phyloP scores from a whole-genome alignment of 2,329 filamentous ascomycete species.

The Amesomyces nigricolor region DNA sequence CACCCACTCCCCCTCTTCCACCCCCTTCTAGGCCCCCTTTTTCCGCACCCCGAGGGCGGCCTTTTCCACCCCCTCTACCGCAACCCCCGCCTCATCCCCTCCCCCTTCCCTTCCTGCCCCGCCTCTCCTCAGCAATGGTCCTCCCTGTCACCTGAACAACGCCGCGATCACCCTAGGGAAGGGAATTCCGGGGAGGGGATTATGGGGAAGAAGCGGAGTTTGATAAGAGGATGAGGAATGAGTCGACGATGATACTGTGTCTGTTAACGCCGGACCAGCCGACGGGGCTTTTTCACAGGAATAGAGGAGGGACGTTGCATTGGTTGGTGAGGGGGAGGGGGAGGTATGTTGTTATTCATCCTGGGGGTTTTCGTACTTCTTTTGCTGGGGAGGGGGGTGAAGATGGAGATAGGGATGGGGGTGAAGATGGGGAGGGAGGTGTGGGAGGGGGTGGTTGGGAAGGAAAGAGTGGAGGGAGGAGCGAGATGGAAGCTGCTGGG shows the following conservation, averaged over 20 bases:
- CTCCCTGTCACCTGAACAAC: too few species aligned
- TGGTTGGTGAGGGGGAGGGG: constrained; percentile 42
- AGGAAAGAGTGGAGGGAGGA: constrained; percentile 34
- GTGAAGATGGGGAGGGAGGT: not conserved
- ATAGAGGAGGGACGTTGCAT: constrained; percentile 46
- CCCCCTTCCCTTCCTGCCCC: too few species aligned
- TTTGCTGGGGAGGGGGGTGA: not conserved
- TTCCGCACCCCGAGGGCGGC: not conserved
- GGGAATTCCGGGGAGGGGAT: too few species aligned
- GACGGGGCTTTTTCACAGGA: constrained; percentile 58
- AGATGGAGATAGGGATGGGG: not conserved
- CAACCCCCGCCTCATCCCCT: too few species aligned
- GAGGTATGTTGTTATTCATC: constrained; percentile 59
- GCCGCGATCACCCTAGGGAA: too few species aligned
- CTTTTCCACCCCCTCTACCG: not conserved
- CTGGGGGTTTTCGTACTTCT: constrained; percentile 18
- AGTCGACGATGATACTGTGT: constrained; percentile 60
- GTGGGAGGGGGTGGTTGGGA: not conserved
- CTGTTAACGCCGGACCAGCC: constrained; percentile 52
- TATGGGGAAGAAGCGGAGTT: constrained; percentile 9
- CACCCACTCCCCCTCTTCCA: not conserved
- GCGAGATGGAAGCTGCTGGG: constrained; percentile 45
- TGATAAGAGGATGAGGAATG: constrained; percentile 41
- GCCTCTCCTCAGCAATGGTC: not conserved
- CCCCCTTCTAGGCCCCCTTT: not conserved